Evolutionary conservation across 2,329 filamentous ascomycete genomes (phyloP), one percentile per base, ranked within the genome.

Genomic region (Stemphylium beticola): DNA sequence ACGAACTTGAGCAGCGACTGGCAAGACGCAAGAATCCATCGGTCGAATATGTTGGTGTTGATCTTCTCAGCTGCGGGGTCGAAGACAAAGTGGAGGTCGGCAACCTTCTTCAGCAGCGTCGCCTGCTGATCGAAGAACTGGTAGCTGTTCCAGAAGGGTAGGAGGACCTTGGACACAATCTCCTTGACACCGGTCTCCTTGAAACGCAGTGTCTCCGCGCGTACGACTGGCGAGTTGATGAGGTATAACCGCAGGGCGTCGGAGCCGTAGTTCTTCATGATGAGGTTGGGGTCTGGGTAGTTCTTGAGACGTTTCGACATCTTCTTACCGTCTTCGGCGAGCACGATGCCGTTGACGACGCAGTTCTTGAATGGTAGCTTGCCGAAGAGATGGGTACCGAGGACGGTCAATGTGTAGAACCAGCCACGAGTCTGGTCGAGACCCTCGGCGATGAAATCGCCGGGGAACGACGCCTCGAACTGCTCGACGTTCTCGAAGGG

Each of bases 261-360:
- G 1, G 92, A 93, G 17, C 93, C 93, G 73, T 96, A 96, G 69
- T 89, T 89, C 53, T 89, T 79, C 83, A 97, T 95, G 63, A 98
- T 86, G 46, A 92, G 79, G 52, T 81, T 81, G 10, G 93, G 93
- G 68, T 96, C 92, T 0, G 93, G 93, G 75, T 96, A 98, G 77
- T 98, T 98, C 80, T 97, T 96, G 53, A 96, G 82, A 49, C 93
- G 87, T 78, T 98, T 98, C 6, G 92, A 96, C 93, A 98, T 98
- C 82, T 98, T 98, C 82, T 96, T 97, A 51, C 93, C 93, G 69
- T 96, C 92, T 73, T 96, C 92, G 0, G 93, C 93, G 36, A 97
- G 83, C 4, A 97, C 92, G 59, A 96, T 95, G 43, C 93, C 93
- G 71, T 96, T 97, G 58, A 96, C 92, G n/a, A 97, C 91, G 67